Evolutionary conservation across 2,329 filamentous ascomycete species (phyloP), one percentile per base, ranked within the genome.

Genomic region (Nothopassalora personata): DNA sequence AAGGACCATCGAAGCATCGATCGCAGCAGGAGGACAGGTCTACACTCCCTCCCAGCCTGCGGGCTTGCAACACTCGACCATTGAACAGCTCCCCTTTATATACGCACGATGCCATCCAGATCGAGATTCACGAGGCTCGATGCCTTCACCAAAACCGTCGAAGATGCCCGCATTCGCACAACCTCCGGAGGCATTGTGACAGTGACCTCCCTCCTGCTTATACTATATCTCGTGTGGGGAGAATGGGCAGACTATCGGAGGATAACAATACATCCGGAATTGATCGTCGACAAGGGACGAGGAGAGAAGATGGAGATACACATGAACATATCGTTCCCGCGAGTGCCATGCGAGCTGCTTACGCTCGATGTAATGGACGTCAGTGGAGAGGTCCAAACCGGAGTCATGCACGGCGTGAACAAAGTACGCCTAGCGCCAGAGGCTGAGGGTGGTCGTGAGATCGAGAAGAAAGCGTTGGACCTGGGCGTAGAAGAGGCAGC

Each of bases 311-410:
- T 99, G 93, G 94, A 97, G 75, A 99, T 99, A 66, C 91, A 96
- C 74, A 84, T 99, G 76, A 99, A 99, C 79, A 87, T 99, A 60
- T 94, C 91, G 50, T 99, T 99, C 74, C 94, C 94, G 9, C 86
- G 87, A 63, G 84, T 99, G 67, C 94, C 94, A 9, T 99, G 94
- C 78, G 93, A 97, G 76, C 85, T 99, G 54, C 81, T 97, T 66
- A 97, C 94, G 11, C 86, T 99, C 68, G 94, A 99, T 74, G 93
- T 99, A 58, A 99, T 99, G 94, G 94, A 99, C 77, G 93, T 97
- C 28, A 96, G 91, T 23, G 94, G 94, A 64, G 94, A 99, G 76
- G 89, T 97, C 72, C 94, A 99, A 75, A 90, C 92, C 68, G 94
- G 93, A 54, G 89, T 99, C 59, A 87, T 91, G 74, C 91, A 97